Percentiles rank a stretch among this genome's conserved stretches.
These are phyloP conservation scores for Tripterygium wilfordii DNA, from an alignment of 177 flowering plant genomes.

Conservation along the genomic window DNA sequence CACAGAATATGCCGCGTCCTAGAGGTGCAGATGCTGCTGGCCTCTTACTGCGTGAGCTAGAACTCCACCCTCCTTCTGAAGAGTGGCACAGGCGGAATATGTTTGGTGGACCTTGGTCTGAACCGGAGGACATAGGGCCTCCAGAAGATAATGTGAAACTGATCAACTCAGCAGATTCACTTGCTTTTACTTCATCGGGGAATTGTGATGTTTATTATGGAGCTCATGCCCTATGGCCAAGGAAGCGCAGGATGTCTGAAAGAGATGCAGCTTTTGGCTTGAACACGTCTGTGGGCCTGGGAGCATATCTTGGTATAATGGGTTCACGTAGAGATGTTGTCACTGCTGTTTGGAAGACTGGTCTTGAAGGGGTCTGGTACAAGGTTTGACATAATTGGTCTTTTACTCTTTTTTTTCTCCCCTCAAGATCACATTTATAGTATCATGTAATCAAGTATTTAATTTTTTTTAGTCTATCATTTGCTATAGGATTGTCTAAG, in stretches of 20 bases:
- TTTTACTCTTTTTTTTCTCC: too few species aligned
- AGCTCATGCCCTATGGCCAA: conserved; percentile 86
- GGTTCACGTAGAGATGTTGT: conserved; percentile 98
- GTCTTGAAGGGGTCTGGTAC: conserved; percentile 96
- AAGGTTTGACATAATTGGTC: too few species aligned
- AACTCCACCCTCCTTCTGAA: conserved; percentile 99
- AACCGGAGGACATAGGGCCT: conserved; percentile 63
- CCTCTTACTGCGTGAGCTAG: conserved; percentile 87
- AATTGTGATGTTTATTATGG: conserved; percentile 47
- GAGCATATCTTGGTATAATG: conserved; percentile 95
- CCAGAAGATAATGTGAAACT: conserved; percentile 44
- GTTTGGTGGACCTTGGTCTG: conserved; percentile 98
- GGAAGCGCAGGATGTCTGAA: conserved; percentile 93
- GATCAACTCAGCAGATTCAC: conserved; percentile 31
- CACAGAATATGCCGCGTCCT: conserved; percentile 97
- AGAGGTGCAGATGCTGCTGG: conserved; percentile 99
- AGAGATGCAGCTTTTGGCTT: conserved; percentile 99
- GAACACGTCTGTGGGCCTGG: conserved; percentile 89
- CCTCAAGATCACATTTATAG: too few species aligned
- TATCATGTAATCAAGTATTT: too few species aligned
- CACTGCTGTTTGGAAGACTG: conserved; percentile 93
- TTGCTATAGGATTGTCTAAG: too few species aligned
- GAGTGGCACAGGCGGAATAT: conserved; percentile 97
- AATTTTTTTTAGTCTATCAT: too few species aligned
- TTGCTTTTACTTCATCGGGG: conserved; percentile 36